These are phyloP conservation scores for Lentinula guzmanii DNA, from an alignment of 768 basidiomycete species.

Conservation along the genomic window DNA sequence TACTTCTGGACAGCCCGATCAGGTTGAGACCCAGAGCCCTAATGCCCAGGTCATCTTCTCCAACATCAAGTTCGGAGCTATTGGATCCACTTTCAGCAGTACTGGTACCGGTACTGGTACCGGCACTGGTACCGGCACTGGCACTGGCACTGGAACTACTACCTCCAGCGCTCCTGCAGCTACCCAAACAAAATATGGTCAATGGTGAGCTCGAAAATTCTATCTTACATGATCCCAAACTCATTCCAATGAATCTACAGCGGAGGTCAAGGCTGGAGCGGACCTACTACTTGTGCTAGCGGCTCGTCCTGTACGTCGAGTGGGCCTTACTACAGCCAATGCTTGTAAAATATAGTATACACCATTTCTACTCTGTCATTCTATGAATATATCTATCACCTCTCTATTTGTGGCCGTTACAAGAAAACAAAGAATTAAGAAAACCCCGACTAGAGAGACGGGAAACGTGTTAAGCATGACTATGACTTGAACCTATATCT, in stretches of 20 bases:
- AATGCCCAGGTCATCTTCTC: constrained; percentile 26
- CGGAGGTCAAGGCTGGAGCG: constrained; percentile 12
- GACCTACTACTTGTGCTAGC: constrained; percentile 12
- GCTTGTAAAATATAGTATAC: not conserved
- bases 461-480: not conserved
- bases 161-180: constrained; percentile 1
- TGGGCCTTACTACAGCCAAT: constrained; percentile 10
- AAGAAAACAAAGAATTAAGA: too few species aligned
- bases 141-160: not conserved
- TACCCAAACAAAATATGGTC: constrained; percentile 7
- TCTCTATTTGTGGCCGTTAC: too few species aligned
- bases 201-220: constrained; percentile 2
- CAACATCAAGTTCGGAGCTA: constrained; percentile 32
- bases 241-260: not conserved
- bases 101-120: constrained; percentile 11
- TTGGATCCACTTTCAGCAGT: constrained; percentile 26
- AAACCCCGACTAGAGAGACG: too few species aligned
- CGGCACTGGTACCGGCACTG: not conserved
- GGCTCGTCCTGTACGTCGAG: constrained; percentile 9
- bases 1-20: constrained; percentile 24
- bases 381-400: too few species aligned
- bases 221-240: not conserved
- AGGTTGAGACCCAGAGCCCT: constrained; percentile 22
- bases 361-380: not conserved
- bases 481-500: not conserved